Evolutionary conservation across 2,329 filamentous ascomycete species (phyloP).

Genomic region (Pseudopithomyces chartarum): DNA sequence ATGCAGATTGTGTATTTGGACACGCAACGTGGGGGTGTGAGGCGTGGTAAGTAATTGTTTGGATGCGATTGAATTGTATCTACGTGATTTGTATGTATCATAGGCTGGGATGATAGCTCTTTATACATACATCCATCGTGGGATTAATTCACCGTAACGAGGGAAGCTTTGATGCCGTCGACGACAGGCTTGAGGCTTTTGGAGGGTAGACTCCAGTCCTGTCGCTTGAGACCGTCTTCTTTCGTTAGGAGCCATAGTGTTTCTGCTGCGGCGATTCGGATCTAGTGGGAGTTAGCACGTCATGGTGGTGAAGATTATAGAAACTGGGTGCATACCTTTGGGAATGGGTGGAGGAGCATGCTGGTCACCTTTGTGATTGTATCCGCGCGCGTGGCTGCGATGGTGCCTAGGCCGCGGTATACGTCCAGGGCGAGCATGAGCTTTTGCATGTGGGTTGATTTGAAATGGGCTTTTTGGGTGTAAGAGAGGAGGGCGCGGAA

Average conservation of each 20-base stretch:
- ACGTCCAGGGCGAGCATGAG: constrained; percentile 79
- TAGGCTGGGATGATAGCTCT: no score
- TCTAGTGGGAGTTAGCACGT: constrained; percentile 21
- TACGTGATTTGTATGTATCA: no score
- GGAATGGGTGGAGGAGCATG: constrained; percentile 82
- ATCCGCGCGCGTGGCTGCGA: constrained; percentile 56
- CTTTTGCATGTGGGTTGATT: constrained; percentile 80
- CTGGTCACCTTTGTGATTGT: constrained; percentile 72
- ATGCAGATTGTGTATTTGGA: no score
- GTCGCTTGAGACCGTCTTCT: constrained; percentile 40
- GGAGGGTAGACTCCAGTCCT: constrained; percentile 42
- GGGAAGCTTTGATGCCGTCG: constrained; percentile 25
- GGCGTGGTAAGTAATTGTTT: no score
- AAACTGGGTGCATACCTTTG: constrained; percentile 58
- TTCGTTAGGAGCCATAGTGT: constrained; percentile 45
- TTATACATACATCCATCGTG: not conserved
- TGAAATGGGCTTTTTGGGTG: constrained; percentile 80
- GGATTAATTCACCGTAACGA: not conserved
- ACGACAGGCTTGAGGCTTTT: constrained; percentile 40
- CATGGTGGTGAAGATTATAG: not conserved
- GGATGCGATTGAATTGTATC: no score
- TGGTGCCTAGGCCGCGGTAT: constrained; percentile 71
- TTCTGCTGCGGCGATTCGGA: constrained; percentile 48
- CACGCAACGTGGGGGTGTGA: no score
- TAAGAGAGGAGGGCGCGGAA: constrained; percentile 69